These are phyloP conservation scores for Pythium biforme DNA, from an alignment of 352 stramenopile genomes.

Conservation along the genomic window DNA sequence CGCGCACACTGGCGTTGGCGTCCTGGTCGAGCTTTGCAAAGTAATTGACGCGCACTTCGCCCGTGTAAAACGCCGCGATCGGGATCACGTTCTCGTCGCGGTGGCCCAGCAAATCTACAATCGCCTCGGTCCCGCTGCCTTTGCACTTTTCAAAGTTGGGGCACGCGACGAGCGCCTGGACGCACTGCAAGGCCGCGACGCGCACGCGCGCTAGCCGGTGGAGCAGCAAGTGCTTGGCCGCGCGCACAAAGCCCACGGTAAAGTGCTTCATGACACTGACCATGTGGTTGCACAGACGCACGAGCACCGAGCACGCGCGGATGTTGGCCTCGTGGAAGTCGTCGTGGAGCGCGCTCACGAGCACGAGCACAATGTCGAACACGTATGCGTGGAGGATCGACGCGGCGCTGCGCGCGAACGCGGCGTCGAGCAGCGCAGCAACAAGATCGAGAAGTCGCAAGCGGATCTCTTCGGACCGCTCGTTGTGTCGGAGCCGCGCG, in stretches of 20 bases:
- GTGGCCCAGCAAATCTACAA: conserved; percentile 93
- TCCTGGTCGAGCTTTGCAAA: conserved; percentile 92
- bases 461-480: conserved; percentile 79
- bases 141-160: conserved; percentile 91
- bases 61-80: conserved; percentile 92
- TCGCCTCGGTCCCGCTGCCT: conserved; percentile 93
- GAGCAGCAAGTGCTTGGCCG: conserved; percentile 75
- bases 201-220: conserved; percentile 91
- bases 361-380: conserved; percentile 68
- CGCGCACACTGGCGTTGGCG: conserved; percentile 73
- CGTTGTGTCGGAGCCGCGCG: conserved; percentile 40
- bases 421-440: conserved; percentile 45
- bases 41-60: conserved; percentile 90
- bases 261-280: conserved; percentile 94
- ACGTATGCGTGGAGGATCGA: conserved; percentile 83
- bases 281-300: conserved; percentile 60
- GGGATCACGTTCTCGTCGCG: conserved; percentile 95
- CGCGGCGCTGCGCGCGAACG: conserved; percentile 49
- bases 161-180: conserved; percentile 81
- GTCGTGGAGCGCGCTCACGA: conserved; percentile 80
- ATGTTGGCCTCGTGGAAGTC: conserved; percentile 88
- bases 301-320: conserved; percentile 51
- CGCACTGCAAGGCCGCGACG: conserved; percentile 78
- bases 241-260: conserved; percentile 85
- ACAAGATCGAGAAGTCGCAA: conserved; percentile 58